Base-by-base conservation (phyloP, 208 protist species). In the Trypanosoma lewisi region DNA sequence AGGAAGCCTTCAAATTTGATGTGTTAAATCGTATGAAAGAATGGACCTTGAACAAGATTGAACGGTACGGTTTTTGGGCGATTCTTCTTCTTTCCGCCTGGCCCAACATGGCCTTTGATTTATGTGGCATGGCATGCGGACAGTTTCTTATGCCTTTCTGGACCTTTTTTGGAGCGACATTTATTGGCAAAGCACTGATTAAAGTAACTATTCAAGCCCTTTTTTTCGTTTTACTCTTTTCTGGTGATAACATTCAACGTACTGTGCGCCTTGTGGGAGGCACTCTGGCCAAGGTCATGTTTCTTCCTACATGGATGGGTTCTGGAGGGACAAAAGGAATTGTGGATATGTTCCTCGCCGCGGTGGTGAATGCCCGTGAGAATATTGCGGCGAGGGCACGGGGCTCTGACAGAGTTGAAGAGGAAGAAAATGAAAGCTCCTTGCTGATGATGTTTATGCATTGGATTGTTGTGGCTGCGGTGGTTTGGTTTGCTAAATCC, bases 71-170 rank as follows among this genome's bases (percentile, higher is more conserved):
- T 49, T 98, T 98, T 78, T 96, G 91, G 80, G 95, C 93, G 14
- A 90, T 98, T 33, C 66, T 98, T 30, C 67, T 97, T 49, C 87
- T 98, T 21, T 85, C 96, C 6, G 89, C 96, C 57, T 97, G 96
- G 80, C 97, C 97, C 30, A 98, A 98, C 68, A 97, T 97, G 79
- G 85, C 97, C n/a, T 98, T 98, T 70, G 97, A 98, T 78, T 76
- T 98, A 37, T 97, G 95, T 70, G 97, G 97, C 45, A 89, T 98
- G 75, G 93, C 94, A 31, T 99, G 96, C 70, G 97, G 97, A 11
- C 91, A 97, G 60, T 98, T 97, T 49, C 68, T 96, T 21, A 97
- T 99, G 73, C 97, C 97, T 19, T 98, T 99, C 67, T 95, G 81
- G 77, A 97, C 87, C 19, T 99, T 99, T 79, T 98, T 99, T 67